These are phyloP conservation scores for Lunasporangiospora selenospora DNA, from an alignment of 192 early-diverging fungal genomes.

Conservation along the genomic window DNA sequence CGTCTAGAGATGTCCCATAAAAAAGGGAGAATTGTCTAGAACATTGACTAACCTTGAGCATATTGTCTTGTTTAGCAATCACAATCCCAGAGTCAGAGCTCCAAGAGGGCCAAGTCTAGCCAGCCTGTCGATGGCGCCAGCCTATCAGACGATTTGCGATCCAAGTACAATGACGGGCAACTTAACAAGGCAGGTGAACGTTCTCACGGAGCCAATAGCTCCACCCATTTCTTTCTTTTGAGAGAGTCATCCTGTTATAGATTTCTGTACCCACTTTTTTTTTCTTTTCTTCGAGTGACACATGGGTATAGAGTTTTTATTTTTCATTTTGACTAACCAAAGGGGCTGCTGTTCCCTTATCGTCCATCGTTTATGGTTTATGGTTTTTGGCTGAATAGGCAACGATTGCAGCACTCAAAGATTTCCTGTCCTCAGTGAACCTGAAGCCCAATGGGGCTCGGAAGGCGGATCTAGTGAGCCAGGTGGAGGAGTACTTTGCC, in stretches of 20 bases:
- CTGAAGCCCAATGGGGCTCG: conserved; percentile 36
- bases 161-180: conserved; percentile 14
- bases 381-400: conserved; percentile 12
- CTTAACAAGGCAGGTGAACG: conserved; percentile 47
- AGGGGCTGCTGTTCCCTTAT: no score
- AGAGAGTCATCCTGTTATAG: no score
- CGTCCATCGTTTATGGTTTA: no score
- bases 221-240: background rate
- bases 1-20: no score
- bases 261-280: no score
- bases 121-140: conserved; percentile 2
- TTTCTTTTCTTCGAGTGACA: no score
- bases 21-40: no score
- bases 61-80: no score
- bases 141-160: conserved; percentile 13
- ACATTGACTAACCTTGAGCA: no score
- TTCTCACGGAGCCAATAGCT: no score
- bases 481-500: conserved; percentile 52
- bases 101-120: conserved; percentile 18
- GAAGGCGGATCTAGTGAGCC: conserved; percentile 50
- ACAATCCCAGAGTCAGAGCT: background rate
- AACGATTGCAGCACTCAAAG: conserved; percentile 52
- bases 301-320: no score
- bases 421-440: conserved; percentile 44
- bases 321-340: no score